These are phyloP conservation scores for Thuidium tamariscinum DNA, from an alignment of 225 moss, liverwort and hornwort genomes.

Conservation along the genomic window DNA sequence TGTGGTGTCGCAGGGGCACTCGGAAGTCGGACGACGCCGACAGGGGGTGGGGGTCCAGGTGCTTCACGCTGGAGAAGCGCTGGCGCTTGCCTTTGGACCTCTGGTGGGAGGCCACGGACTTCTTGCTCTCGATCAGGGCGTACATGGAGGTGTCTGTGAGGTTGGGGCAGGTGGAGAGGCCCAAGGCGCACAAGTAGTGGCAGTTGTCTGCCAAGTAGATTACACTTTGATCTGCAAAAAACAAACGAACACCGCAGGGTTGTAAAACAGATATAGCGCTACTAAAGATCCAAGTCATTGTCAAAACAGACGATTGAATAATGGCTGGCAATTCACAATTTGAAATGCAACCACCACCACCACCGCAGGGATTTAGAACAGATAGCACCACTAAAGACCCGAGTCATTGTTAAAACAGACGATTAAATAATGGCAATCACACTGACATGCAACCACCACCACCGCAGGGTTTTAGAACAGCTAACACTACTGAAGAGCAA, in stretches of 20 bases:
- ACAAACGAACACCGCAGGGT: not conserved
- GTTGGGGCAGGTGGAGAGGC: slow-evolving; percentile 54
- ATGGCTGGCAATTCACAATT: not conserved
- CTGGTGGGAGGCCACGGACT: not conserved
- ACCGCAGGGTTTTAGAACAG: not conserved
- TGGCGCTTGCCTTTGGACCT: slow-evolving; percentile 12
- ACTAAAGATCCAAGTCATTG: not conserved
- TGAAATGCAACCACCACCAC: not conserved
- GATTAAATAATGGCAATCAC: too few relatives aligned
- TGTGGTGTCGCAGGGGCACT: not conserved
- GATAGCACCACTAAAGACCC: not conserved
- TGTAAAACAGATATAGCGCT: not conserved
- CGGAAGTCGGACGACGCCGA: not conserved
- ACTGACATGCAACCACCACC: not conserved
- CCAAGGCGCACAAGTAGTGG: slow-evolving; percentile 51
- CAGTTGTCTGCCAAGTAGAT: slow-evolving; percentile 62
- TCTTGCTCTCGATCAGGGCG: slow-evolving; percentile 48
- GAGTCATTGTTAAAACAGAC: not conserved
- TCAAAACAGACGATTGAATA: not conserved
- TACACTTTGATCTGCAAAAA: slow-evolving; percentile 49
- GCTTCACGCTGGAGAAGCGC: not conserved
- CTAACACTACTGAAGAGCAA: not conserved
- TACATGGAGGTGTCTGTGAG: slow-evolving; percentile 70
- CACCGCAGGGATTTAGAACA: not conserved
- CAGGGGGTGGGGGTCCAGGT: not conserved